These are phyloP conservation scores for Schwanniomyces occidentalis DNA, from an alignment of 805 yeast species.

Conservation along the genomic window DNA sequence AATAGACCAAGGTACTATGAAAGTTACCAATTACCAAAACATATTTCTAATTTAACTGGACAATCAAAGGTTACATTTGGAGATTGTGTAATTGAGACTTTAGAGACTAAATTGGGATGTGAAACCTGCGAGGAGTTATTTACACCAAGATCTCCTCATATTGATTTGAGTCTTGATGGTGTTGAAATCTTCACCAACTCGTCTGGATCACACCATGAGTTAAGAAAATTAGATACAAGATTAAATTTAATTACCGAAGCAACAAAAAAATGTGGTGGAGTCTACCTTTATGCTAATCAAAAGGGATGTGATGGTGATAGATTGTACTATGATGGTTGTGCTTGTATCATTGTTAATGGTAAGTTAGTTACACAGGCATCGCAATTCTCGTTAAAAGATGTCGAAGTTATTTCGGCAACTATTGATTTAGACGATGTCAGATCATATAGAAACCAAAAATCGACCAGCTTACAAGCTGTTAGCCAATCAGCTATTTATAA, in stretches of 20 bases:
- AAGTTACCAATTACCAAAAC: slow-evolving; percentile 67
- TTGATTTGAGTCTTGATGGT: slow-evolving; percentile 88
- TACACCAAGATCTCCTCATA: slow-evolving; percentile 95
- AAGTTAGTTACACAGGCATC: slow-evolving; percentile 88
- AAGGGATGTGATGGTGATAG: slow-evolving; percentile 99
- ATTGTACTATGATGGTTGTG: slow-evolving; percentile 95
- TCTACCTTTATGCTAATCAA: slow-evolving; percentile 91
- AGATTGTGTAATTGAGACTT: slow-evolving; percentile 81
- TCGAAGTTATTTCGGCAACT: slow-evolving; percentile 94
- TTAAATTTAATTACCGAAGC: slow-evolving; percentile 86
- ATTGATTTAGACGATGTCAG: slow-evolving; percentile 91
- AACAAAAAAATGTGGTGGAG: slow-evolving; percentile 94
- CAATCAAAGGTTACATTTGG: slow-evolving; percentile 78
- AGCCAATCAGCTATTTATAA: slow-evolving; percentile 44
- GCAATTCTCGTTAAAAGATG: slow-evolving; percentile 87
- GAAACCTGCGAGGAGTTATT: slow-evolving; percentile 98
- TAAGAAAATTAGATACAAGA: slow-evolving; percentile 84
- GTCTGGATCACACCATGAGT: slow-evolving; percentile 96
- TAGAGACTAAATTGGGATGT: slow-evolving; percentile 90
- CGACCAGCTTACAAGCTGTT: slow-evolving; percentile 75
- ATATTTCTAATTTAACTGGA: slow-evolving; percentile 63
- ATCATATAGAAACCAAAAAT: slow-evolving; percentile 70
- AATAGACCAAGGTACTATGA: slow-evolving; percentile 74
- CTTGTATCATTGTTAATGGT: slow-evolving; percentile 91
- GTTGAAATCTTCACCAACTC: slow-evolving; percentile 97